Percentiles rank a stretch among this genome's conserved stretches.
Evolutionary conservation across 345 rosid genomes (phyloP).

Genomic region (Ceriops tagal): DNA sequence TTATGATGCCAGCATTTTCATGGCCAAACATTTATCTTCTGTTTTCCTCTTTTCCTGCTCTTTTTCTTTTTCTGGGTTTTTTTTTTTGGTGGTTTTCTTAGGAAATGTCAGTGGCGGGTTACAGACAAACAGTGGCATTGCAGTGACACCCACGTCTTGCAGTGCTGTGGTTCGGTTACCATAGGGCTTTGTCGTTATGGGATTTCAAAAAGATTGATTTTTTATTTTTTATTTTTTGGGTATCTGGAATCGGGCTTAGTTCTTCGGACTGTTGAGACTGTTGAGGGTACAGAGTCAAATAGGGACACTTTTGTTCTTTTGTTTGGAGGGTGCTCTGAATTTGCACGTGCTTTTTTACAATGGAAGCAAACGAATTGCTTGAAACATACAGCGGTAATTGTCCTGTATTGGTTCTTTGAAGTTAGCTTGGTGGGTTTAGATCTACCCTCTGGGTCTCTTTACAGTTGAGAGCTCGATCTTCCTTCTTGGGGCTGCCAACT

Average conservation of each 20-base stretch:
- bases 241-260: conserved; percentile 13
- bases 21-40: conserved; percentile 1
- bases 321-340: conserved; percentile 5
- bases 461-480: too few relatives aligned
- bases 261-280: neutral
- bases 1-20: conserved; percentile 6
- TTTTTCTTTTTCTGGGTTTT: neutral
- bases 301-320: conserved; percentile 19
- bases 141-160: conserved; percentile 16
- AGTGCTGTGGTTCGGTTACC: conserved; percentile 4
- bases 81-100: conserved; percentile 10
- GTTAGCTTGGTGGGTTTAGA: conserved; percentile 8
- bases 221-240: neutral
- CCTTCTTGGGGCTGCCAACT: too few relatives aligned
- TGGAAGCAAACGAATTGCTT: too few relatives aligned
- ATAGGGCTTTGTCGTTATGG: conserved; percentile 7
- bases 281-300: neutral
- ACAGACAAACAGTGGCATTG: conserved; percentile 18
- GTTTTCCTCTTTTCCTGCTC: neutral
- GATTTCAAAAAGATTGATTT: neutral
- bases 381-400: too few relatives aligned
- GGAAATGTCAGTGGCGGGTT: conserved; percentile 24
- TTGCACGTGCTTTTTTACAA: neutral
- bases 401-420: conserved; percentile 16
- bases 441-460: too few relatives aligned